Conservation (phyloP, 2,329 filamentous ascomycete species). For the Magnaporthiopsis incrustans region DNA sequence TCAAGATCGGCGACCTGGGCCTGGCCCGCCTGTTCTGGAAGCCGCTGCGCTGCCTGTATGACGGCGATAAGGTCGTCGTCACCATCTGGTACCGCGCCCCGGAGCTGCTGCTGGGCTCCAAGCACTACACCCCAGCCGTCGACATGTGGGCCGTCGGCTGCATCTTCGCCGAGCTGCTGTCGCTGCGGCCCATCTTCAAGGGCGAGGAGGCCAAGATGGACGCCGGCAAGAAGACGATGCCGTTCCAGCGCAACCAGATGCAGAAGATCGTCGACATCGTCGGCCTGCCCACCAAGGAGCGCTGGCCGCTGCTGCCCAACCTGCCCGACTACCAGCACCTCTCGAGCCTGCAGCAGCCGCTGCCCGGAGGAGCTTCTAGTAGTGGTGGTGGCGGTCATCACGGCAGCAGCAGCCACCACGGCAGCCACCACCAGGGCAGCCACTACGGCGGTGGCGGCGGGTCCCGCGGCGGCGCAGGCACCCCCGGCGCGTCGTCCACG, state of each 20-base stretch:
- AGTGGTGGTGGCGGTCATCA: constrained; percentile 29
- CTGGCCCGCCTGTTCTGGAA: constrained; percentile 91
- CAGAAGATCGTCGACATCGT: constrained; percentile 97
- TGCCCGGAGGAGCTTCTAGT: constrained; percentile 12
- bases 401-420: constrained; percentile 35
- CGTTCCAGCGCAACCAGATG: constrained; percentile 98
- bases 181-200: constrained; percentile 91
- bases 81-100: constrained; percentile 99
- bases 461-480: constrained; percentile 20
- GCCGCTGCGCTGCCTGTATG: constrained; percentile 83
- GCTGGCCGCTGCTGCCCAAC: constrained; percentile 74
- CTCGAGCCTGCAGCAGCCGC: constrained; percentile 42
- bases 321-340: constrained; percentile 85
- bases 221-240: constrained; percentile 82
- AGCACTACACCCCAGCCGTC: constrained; percentile 96
- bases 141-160: constrained; percentile 98
- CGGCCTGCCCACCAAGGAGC: constrained; percentile 79
- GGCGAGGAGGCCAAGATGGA: constrained; percentile 99
- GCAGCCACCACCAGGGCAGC: constrained; percentile 28
- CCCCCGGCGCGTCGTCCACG: constrained; percentile 8
- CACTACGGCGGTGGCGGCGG: constrained; percentile 34
- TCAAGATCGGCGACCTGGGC: constrained; percentile 92
- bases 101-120: constrained; percentile 80
- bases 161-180: constrained; percentile 91
- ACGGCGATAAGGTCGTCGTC: constrained; percentile 94